Conservation (phyloP, 352 stramenopile species). For the Phytophthora megakarya region DNA sequence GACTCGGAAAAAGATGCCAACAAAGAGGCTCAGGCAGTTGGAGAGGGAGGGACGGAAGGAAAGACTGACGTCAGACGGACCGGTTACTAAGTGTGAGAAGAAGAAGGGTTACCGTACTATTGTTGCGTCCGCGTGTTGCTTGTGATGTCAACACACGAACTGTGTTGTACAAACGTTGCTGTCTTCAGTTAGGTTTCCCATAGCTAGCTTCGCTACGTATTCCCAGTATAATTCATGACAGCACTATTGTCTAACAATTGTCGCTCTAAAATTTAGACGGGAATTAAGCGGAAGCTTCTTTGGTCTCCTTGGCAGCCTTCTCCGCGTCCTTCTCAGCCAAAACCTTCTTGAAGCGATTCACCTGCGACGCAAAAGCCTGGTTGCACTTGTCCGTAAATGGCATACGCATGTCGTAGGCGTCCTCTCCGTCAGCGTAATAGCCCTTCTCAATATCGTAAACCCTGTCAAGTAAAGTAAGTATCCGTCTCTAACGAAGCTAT, state of each 20-base stretch:
- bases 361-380: slow-evolving; percentile 83
- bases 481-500: not conserved
- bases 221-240: no score
- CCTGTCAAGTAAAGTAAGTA: slow-evolving; percentile 38
- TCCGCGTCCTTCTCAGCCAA: slow-evolving; percentile 69
- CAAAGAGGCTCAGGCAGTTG: no score
- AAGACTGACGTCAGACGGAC: no score
- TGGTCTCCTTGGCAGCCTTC: slow-evolving; percentile 33
- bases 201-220: no score
- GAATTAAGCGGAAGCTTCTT: slow-evolving; percentile 30
- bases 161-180: no score
- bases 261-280: slow-evolving; percentile 1
- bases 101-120: no score
- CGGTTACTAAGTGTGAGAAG: no score
- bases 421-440: slow-evolving; percentile 99
- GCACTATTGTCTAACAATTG: slow-evolving; percentile 31
- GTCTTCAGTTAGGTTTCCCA: no score
- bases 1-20: no score
- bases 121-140: no score
- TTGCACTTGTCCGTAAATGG: slow-evolving; percentile 93
- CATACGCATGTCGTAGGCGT: slow-evolving; percentile 99
- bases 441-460: slow-evolving; percentile 98
- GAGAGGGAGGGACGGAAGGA: no score
- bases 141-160: no score
- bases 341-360: slow-evolving; percentile 84